phyloP scores from a whole-genome alignment of 768 basidiomycete species.

The Suillus decipiens region DNA sequence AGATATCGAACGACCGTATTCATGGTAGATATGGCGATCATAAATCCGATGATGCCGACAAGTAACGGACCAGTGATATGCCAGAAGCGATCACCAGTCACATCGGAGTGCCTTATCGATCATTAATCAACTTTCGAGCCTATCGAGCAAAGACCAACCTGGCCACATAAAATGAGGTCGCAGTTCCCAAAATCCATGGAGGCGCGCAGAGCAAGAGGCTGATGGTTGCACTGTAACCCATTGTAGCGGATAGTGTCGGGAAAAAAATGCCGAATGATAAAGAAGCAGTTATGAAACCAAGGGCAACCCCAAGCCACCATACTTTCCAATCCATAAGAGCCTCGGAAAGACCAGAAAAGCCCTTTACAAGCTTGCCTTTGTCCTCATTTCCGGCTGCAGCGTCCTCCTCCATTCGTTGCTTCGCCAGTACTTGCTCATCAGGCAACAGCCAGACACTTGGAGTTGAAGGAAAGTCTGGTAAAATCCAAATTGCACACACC shows the following conservation, averaged over 20 bases:
- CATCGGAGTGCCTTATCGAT: conserved; percentile 66
- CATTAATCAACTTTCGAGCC: conserved; percentile 8
- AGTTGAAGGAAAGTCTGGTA: conserved; percentile 73
- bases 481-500: conserved; percentile 54
- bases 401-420: conserved; percentile 62
- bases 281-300: conserved; percentile 55
- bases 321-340: conserved; percentile 77
- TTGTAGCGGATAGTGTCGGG: conserved; percentile 71
- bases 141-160: conserved; percentile 33
- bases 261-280: conserved; percentile 80
- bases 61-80: conserved; percentile 59
- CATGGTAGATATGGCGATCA: conserved; percentile 64
- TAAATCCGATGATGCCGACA: conserved; percentile 65
- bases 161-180: conserved; percentile 56
- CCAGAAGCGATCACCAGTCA: conserved; percentile 66
- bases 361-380: conserved; percentile 37
- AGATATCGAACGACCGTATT: conserved; percentile 62
- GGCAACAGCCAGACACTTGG: conserved; percentile 60
- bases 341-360: conserved; percentile 49
- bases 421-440: conserved; percentile 55
- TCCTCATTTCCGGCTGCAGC: conserved; percentile 51
- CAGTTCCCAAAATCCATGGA: conserved; percentile 64
- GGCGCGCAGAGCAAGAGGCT: conserved; percentile 77
- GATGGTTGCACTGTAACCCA: conserved; percentile 62
- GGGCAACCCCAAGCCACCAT: conserved; percentile 72